phyloP scores from a whole-genome alignment of 2,329 filamentous ascomycete species.

The Cytospora mali region DNA sequence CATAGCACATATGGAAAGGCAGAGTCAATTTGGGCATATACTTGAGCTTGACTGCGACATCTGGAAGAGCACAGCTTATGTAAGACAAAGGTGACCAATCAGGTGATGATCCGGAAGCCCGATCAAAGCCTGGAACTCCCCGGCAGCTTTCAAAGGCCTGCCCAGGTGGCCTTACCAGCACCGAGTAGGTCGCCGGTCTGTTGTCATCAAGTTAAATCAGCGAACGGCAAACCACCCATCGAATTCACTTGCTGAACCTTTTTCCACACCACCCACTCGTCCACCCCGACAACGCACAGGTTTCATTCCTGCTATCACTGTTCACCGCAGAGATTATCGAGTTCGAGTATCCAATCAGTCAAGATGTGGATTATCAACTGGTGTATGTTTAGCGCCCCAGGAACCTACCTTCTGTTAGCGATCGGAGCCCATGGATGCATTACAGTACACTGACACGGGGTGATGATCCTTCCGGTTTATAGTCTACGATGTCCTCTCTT shows the following conservation, averaged over 20 bases:
- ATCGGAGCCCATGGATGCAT: background rate
- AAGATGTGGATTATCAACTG: slow-evolving; percentile 94
- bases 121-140: background rate
- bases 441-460: slow-evolving; percentile 35
- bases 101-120: slow-evolving; percentile 6
- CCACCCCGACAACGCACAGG: background rate
- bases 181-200: slow-evolving; percentile 19
- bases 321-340: background rate
- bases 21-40: too few species aligned
- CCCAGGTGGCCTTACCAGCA: background rate
- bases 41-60: too few species aligned
- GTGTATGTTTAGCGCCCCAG: slow-evolving; percentile 65
- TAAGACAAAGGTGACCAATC: slow-evolving; percentile 10
- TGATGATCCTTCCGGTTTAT: slow-evolving; percentile 30
- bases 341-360: slow-evolving; percentile 31
- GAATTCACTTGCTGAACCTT: slow-evolving; percentile 1
- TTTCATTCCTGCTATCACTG: background rate
- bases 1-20: too few species aligned
- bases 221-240: slow-evolving; percentile 27
- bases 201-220: slow-evolving; percentile 26
- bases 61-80: background rate
- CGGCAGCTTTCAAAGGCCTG: background rate
- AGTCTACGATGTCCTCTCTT: slow-evolving; percentile 91
- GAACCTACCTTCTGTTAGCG: background rate
- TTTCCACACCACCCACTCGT: slow-evolving; percentile 20